Evolutionary conservation across 371 early-diverging fungal species (phyloP).

Genomic region (Mortierella sp.): DNA sequence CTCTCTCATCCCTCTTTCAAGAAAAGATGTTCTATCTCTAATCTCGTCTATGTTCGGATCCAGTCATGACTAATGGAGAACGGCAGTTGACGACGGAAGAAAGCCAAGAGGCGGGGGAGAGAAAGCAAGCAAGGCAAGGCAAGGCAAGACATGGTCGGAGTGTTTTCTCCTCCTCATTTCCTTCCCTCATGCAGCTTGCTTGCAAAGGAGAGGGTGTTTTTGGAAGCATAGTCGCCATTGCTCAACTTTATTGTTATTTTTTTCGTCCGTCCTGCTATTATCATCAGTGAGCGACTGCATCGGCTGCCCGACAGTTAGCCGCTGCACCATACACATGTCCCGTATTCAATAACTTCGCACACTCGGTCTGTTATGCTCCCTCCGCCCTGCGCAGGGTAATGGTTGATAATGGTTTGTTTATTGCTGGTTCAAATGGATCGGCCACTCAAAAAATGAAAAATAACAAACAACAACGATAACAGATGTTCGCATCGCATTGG

Average conservation of each 20-base stretch:
- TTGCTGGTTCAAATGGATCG: not conserved
- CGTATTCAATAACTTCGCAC: not conserved
- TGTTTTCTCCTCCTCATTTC: not conserved
- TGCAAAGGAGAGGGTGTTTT: not conserved
- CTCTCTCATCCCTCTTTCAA: not conserved
- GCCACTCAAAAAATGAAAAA: not conserved
- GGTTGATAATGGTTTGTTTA: not conserved
- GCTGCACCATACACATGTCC: not conserved
- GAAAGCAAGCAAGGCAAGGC: not conserved
- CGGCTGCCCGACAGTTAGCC: too few species aligned
- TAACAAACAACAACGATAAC: too few species aligned
- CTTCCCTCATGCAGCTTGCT: not conserved
- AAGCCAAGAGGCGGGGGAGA: not conserved
- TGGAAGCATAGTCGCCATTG: slow-evolving; percentile 2
- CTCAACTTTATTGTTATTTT: slow-evolving; percentile 11
- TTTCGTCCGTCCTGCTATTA: slow-evolving; percentile 11
- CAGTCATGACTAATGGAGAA: not conserved
- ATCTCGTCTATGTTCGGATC: not conserved
- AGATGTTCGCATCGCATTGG: too few species aligned
- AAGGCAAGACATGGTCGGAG: not conserved
- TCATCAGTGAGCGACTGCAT: not conserved
- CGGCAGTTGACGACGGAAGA: not conserved
- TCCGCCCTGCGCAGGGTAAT: not conserved
- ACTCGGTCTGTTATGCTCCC: not conserved
- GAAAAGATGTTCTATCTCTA: not conserved